phyloP scores from a whole-genome alignment of 2,329 filamentous ascomycete species.

The Talaromyces sp. region DNA sequence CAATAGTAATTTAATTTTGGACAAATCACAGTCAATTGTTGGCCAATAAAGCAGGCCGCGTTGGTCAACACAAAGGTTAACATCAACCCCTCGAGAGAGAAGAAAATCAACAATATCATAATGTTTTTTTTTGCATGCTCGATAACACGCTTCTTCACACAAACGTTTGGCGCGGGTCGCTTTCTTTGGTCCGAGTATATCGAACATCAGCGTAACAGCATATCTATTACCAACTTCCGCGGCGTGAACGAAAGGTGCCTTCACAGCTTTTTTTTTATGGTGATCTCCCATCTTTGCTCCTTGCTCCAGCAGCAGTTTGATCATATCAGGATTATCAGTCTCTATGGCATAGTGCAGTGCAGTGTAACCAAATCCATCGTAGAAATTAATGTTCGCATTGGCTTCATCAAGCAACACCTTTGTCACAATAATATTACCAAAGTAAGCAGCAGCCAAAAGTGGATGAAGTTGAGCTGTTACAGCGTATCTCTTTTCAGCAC shows the following conservation, averaged over 20 bases:
- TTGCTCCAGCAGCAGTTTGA: slow-evolving; percentile 5
- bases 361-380: background rate
- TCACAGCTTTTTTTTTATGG: background rate
- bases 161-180: background rate
- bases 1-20: background rate
- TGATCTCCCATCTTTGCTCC: background rate
- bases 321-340: background rate
- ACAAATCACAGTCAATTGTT: background rate
- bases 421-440: background rate
- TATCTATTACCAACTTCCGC: background rate
- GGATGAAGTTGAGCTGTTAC: background rate
- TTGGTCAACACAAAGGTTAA: background rate
- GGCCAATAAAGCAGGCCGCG: background rate
- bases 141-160: background rate
- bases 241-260: background rate
- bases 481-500: background rate
- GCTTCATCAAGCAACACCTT: slow-evolving; percentile 1
- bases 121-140: background rate
- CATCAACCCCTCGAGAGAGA: background rate
- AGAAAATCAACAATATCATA: background rate
- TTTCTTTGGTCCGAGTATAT: background rate
- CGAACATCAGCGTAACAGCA: slow-evolving; percentile 3
- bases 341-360: slow-evolving; percentile 6
- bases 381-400: slow-evolving; percentile 2
- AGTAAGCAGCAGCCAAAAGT: slow-evolving; percentile 2